Percentiles rank a stretch among this genome's conserved stretches.
phyloP scores from a whole-genome alignment of 2,329 filamentous ascomycete species.

The Balansia obtecta region DNA sequence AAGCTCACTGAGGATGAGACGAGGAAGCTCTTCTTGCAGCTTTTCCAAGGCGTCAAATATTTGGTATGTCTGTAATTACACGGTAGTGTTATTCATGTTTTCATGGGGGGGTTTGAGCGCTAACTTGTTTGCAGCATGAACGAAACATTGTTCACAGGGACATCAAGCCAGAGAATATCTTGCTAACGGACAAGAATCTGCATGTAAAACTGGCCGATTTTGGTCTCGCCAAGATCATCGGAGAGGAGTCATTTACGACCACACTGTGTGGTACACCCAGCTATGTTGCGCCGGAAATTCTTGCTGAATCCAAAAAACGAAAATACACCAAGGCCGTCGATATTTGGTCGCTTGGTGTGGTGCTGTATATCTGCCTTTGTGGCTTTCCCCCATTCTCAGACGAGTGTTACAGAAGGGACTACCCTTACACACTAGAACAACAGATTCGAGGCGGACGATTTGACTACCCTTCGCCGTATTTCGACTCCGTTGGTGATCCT shows the following conservation, averaged over 20 bases:
- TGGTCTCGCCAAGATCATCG: constrained; percentile 94
- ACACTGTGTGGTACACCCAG: constrained; percentile 94
- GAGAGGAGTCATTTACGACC: constrained; percentile 94
- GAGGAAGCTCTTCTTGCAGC: constrained; percentile 75
- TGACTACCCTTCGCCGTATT: constrained; percentile 93
- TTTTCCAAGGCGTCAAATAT: constrained; percentile 93
- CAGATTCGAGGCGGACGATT: constrained; percentile 85
- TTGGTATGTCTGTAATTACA: constrained; percentile 46
- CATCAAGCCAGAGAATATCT: constrained; percentile 94
- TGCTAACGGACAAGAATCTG: constrained; percentile 73
- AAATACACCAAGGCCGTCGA: constrained; percentile 94
- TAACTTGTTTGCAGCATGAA: constrained; percentile 58
- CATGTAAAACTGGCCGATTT: constrained; percentile 92
- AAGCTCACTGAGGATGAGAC: constrained; percentile 77
- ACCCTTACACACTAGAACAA: constrained; percentile 75
- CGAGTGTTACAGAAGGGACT: constrained; percentile 69
- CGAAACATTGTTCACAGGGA: constrained; percentile 95
- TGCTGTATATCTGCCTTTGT: constrained; percentile 92
- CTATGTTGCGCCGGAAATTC: constrained; percentile 91
- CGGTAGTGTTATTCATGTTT: background rate
- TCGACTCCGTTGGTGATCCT: constrained; percentile 49
- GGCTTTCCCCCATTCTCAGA: constrained; percentile 96
- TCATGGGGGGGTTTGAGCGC: background rate
- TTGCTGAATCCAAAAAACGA: constrained; percentile 68
- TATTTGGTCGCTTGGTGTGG: constrained; percentile 94